phyloP scores from a whole-genome alignment of 2,329 filamentous ascomycete genomes.

The Arthroderma sp. region DNA sequence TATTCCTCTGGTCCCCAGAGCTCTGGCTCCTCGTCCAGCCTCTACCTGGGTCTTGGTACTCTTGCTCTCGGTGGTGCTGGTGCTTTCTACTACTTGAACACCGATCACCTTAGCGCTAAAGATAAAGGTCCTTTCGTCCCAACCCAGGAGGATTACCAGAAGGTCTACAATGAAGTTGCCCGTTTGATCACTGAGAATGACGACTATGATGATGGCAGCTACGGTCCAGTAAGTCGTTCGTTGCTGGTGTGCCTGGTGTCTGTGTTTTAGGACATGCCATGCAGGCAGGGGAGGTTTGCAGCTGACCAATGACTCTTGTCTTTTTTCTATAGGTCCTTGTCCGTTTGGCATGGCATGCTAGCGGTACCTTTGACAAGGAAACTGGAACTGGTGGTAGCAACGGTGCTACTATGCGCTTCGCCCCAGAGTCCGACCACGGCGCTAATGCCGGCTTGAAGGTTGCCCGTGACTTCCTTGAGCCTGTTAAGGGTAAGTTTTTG shows the following conservation, averaged over 20 bases:
- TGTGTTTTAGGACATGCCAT: no score
- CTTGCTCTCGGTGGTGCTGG: slow-evolving; percentile 49
- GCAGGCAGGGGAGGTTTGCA: not conserved
- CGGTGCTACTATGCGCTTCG: slow-evolving; percentile 92
- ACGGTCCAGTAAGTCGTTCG: slow-evolving; percentile 53
- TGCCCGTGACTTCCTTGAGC: slow-evolving; percentile 86
- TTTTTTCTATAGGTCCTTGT: slow-evolving; percentile 47
- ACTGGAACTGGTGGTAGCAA: slow-evolving; percentile 88
- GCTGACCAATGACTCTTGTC: not conserved
- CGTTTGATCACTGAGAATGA: slow-evolving; percentile 70
- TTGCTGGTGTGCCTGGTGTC: no score
- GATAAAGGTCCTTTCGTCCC: slow-evolving; percentile 52
- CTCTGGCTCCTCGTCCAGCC: slow-evolving; percentile 36
- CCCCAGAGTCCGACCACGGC: slow-evolving; percentile 76
- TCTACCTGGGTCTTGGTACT: slow-evolving; percentile 47
- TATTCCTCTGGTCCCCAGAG: slow-evolving; percentile 57
- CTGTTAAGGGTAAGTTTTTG: slow-evolving; percentile 57
- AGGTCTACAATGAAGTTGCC: slow-evolving; percentile 83
- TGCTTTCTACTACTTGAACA: slow-evolving; percentile 52
- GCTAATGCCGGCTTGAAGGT: slow-evolving; percentile 82
- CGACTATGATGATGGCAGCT: slow-evolving; percentile 93
- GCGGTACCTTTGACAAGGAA: slow-evolving; percentile 79
- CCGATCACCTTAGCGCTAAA: slow-evolving; percentile 31
- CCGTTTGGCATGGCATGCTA: slow-evolving; percentile 85
- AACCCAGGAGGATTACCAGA: slow-evolving; percentile 80